A percentile compares a stretch with the other conserved stretches of the same genome.
Conservation (phyloP, 306 rosid genomes). For the Datisca glomerata region DNA sequence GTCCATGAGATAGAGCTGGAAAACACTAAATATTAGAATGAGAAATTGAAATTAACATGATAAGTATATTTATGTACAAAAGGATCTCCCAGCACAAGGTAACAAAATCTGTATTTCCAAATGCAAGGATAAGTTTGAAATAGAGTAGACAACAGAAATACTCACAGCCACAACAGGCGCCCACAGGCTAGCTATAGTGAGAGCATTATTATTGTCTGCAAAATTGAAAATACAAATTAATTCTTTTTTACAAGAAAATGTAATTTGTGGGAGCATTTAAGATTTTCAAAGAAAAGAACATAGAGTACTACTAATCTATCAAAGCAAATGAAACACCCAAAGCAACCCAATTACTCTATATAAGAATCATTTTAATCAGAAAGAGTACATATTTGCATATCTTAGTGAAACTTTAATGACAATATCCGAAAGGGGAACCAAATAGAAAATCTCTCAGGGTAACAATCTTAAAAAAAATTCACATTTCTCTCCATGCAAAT, state of each 20-base stretch:
- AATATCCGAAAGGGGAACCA: too few species aligned
- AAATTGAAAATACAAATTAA: slow-evolving; percentile 18
- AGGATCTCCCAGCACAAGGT: slow-evolving; percentile 3
- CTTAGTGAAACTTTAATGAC: too few species aligned
- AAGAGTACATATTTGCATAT: too few species aligned
- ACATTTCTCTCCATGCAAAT: too few species aligned
- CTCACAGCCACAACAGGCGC: slow-evolving; percentile 97
- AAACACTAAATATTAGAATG: slow-evolving; percentile 16
- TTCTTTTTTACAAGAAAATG: background rate
- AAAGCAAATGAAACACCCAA: too few species aligned
- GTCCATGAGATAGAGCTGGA: slow-evolving; percentile 95
- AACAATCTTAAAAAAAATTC: too few species aligned
- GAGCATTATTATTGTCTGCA: slow-evolving; percentile 68
- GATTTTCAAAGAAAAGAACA: too few species aligned
- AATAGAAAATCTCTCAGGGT: too few species aligned
- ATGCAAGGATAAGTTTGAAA: slow-evolving; percentile 6
- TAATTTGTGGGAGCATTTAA: background rate
- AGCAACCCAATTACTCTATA: too few species aligned
- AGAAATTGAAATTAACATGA: slow-evolving; percentile 1
- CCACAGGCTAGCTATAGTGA: slow-evolving; percentile 77
- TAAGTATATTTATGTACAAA: too few species aligned
- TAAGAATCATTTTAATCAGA: too few species aligned
- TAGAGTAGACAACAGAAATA: slow-evolving; percentile 22
- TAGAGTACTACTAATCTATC: too few species aligned
- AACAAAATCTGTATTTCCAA: slow-evolving; percentile 2